Base-by-base conservation (phyloP, 2,329 filamentous ascomycete genomes). In the Colletotrichum incanum region DNA sequence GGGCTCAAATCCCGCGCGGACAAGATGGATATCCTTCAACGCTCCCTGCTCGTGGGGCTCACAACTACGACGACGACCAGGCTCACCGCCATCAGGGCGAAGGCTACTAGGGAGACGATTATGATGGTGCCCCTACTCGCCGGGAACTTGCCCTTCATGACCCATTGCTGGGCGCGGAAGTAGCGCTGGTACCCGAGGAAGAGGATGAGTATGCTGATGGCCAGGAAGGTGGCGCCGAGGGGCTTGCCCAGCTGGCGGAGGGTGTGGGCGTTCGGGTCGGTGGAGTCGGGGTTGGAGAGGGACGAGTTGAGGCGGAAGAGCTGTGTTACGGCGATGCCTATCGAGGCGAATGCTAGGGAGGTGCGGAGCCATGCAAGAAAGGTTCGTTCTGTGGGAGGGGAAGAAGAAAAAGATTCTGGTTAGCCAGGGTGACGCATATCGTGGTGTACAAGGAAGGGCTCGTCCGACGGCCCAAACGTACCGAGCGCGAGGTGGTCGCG, bases 351-450 rank as follows among this genome's bases (percentile, higher is more conserved):
- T 31, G 93, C 91, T 45, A 96, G 88, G 2, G 93, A 95, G 3
- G 94, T 96, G 64, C 94, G 90, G 54, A 96, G 87, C 94, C 94
- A 96, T 66, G 94, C 94, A 41, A 96, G 89, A 81, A 96, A 96
- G 0, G 94, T 96, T 26, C 94, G 89, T 82, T 96, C 94, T 95
- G 75, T 20, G 18, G 26, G 34, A 39, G 18, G n/a, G n/a, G n/a
- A n/a, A n/a, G n/a, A n/a, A n/a, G n/a, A n/a, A n/a, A 9, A 14
- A 34, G 16, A 3, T 20, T n/a, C 2, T n/a, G 43, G 45, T 47
- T 28, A 72, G 64, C 14, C 28, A 16, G 60, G 58, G 20, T 8
- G 12, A 31, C 14, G 43, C 43, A 23, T 2, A 7, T 3, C 5
- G 6, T 9, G 43, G 12, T 20, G 20, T n/a, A 23, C 34, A 34